Base-by-base conservation (phyloP, 495 filamentous ascomycete genomes). In the Neurospora sp. region DNA sequence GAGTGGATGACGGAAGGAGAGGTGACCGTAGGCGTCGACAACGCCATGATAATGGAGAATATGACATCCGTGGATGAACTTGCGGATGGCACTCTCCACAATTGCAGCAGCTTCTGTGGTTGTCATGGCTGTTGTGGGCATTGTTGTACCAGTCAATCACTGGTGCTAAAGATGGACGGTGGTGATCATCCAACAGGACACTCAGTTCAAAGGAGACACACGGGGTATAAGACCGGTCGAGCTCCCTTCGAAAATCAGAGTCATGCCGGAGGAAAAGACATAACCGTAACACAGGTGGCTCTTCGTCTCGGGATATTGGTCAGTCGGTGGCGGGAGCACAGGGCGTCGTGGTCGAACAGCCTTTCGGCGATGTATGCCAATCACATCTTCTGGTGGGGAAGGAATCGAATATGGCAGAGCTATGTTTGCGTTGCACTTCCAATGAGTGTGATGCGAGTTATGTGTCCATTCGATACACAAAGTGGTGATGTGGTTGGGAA, bases 11-110 rank as follows among this genome's bases (percentile, higher is more conserved):
- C 87, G 81, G 39, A 88, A 73, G 4, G 86, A 87, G 41, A 88
- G 79, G 69, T 89, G 87, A 54, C 87, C 87, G 72, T 84, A 89
- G 7, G 84, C 85, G 72, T 88, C 86, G 46, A 89, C 74, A 40
- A 89, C 81, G 35, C 77, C 76, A 39, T 86, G 79, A 66, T 78
- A 62, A 70, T 81, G 80, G 1, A 82, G 75, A 27, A 82, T 82
- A 69, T 81, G 79, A 54, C 73, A 71, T 39, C 73, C 80, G 14
- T 76, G 18, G 31, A 82, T 79, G 40, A 78, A 78, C 16, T 74
- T 72, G 18, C 71, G 70, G 27, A 70, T 70, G 4, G 0, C 0
- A 14, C 46, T 27, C n/a, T 27, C 46, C 20, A 54, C 20, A 14
- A 54, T 27, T 4, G 46, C 20, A 54, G n/a, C 46, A 27, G 46